Evolutionary conservation across 2,329 filamentous ascomycete species (phyloP).

Genomic region (Dactylellina cionopaga): DNA sequence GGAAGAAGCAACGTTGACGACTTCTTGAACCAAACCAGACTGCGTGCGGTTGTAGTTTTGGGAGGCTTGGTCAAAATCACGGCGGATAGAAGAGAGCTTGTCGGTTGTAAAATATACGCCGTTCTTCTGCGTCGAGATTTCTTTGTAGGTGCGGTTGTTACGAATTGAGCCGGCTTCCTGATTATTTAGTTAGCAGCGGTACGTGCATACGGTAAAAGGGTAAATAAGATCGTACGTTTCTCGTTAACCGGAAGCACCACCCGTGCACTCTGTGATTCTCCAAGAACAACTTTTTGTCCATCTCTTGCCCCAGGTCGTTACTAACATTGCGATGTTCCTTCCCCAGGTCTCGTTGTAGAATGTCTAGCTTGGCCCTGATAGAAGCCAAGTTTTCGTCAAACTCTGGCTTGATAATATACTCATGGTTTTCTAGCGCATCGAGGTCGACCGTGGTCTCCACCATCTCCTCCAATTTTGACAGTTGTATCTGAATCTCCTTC

Average conservation of each 20-base stretch:
- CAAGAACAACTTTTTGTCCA: slow-evolving; percentile 98
- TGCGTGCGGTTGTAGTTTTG: slow-evolving; percentile 96
- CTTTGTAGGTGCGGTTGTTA: slow-evolving; percentile 87
- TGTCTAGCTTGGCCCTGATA: slow-evolving; percentile 92
- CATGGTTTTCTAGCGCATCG: slow-evolving; percentile 92
- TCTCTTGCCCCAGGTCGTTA: slow-evolving; percentile 84
- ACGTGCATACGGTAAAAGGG: slow-evolving; percentile 1
- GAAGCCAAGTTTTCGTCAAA: slow-evolving; percentile 88
- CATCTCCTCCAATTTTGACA: slow-evolving; percentile 93
- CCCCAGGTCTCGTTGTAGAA: slow-evolving; percentile 82
- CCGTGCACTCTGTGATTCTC: slow-evolving; percentile 96
- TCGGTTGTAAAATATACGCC: slow-evolving; percentile 97
- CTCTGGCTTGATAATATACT: slow-evolving; percentile 98
- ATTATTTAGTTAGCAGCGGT: slow-evolving; percentile 11
- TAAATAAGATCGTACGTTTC: slow-evolving; percentile 65
- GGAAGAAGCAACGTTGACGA: slow-evolving; percentile 90
- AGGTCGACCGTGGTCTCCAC: slow-evolving; percentile 98
- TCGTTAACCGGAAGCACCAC: slow-evolving; percentile 93
- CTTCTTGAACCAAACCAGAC: slow-evolving; percentile 87
- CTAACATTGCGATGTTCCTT: slow-evolving; percentile 80
- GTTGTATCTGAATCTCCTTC: slow-evolving; percentile 74
- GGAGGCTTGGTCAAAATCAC: slow-evolving; percentile 92
- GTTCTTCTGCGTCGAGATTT: slow-evolving; percentile 98
- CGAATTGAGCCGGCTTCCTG: slow-evolving; percentile 88
- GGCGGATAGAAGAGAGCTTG: slow-evolving; percentile 78